Base-by-base conservation (phyloP, 192 early-diverging fungal genomes). In the Spinellus fusiger region DNA sequence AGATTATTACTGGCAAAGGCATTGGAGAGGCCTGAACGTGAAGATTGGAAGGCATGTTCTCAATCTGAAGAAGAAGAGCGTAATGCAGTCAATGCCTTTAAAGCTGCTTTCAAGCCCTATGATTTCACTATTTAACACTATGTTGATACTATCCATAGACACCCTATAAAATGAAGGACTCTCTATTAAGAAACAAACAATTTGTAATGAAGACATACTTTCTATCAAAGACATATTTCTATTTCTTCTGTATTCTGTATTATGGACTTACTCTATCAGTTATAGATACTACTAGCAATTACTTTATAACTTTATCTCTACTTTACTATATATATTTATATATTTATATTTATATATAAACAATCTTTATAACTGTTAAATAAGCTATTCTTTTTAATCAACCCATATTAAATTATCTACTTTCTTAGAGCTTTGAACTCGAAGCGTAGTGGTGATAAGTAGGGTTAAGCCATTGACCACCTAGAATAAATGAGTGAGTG, bases 41-140 rank as follows among this genome's bases (percentile, higher is more conserved):
- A 79, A 54, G 77, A 89, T 64, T 98, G 95, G 95, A 92, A 86
- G 70, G 64, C 69, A 18, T 94, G 92, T 59, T 61, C 81, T 6
- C 74, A 87, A 32, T 50, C 74, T 1, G 69, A 82, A 48, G 83
- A 84, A n/a, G 80, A 86, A 29, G 93, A 95, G 49, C 64, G 69
- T 7, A 56, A 73, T 48, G 77, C 73, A 33, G 56, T 61, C 1
- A 18, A 54, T 1, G 66, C 53, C 5, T 80, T 80, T 54, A 77
- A 73, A 32, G 56, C 59, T 25, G 76, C 70, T 5, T 80, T 80
- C 37, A 54, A 62, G 49, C 26, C 61, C 5, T 80, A 62, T 69
- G 80, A 83, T 34, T 77, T 77, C 56, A 77, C 71, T 9, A 2
- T 77, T 31, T 55, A 48, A 34, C 26, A n/a, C n/a, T n/a, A n/a